Evolutionary conservation across 495 filamentous ascomycete genomes (phyloP), one percentile per base, ranked within the genome.

Genomic region (Lasiosphaeriaceae sp.): DNA sequence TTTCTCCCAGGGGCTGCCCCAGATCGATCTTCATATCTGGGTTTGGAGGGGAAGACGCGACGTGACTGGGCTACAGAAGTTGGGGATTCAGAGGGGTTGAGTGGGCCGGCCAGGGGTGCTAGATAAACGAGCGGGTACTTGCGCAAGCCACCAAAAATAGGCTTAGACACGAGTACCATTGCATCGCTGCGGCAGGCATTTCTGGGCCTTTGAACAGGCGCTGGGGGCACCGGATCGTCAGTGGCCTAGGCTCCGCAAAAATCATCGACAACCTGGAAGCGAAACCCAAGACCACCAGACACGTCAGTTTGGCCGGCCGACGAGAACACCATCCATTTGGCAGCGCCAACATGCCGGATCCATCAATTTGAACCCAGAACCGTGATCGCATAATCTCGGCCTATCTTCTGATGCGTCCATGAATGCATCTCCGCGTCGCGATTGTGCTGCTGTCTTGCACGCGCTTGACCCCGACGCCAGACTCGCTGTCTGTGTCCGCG

Each of bases 401-500:
- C 67, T 46, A 55, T 52, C 56, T 45, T 64, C 69, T 69, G 52
- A 66, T 67, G 68, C 69, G 50, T 66, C 55, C 60, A 71, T 70
- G 70, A 71, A 52, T 56, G 26, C 62, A 56, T 58, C 61, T 72
- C 71, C 71, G 69, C 71, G 71, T 68, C 63, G 73, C 71, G 71
- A 63, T 64, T 65, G 70, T 73, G 73, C 67, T 65, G 63, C 55
- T 69, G 58, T 57, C 55, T n/a, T 59, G 69, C 67, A 67, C 77
- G 77, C 76, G 76, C 73, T 74, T 48, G 64, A 66, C 56, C 57
- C n/a, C 56, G 59, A 65, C 59, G 59, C 52, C 53, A 52, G 23
- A 9, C 45, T 21, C 45, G 50, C 4, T 4, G 4, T 43, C 39
- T 34, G 20, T 56, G 31, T 45, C 45, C 56, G 48, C 34, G 26